Evolutionary conservation across 2,329 filamentous ascomycete genomes (phyloP), one percentile per base, ranked within the genome.

Genomic region (Paecilomyces dactylethromorphus): DNA sequence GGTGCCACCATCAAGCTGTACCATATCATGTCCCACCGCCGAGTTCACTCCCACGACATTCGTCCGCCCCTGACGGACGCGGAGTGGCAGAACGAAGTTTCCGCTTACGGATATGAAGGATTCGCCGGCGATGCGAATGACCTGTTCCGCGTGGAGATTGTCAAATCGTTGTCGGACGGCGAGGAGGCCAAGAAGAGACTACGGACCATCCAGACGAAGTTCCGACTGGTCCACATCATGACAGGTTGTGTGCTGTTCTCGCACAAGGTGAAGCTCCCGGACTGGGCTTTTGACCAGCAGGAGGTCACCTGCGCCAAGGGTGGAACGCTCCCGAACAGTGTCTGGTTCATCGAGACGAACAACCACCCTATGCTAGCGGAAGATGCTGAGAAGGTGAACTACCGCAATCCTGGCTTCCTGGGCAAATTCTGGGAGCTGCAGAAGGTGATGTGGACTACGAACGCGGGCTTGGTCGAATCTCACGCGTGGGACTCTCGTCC

Each of bases 401-500:
- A 99, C 78, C 86, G 85, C 68, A 88, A 92, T 67, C 94, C 93
- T 13, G 92, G 93, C 29, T 99, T 99, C 84, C 87, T 99, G 62
- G 91, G 91, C 69, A 99, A 99, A 76, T 99, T 99, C 80, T 92
- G 89, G 86, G 94, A 99, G 78, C 83, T 99, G 52, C 92, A 99
- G 73, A 88, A 90, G 76, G 94, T 99, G 63, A 99, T 99, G 94
- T 99, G 94, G 94, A 92, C 84, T 68, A 99, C 94, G 35, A 99
- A 99, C 71, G 94, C 94, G 32, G 94, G 94, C 51, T 85, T 99
- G 54, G 91, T 94, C 26, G 94, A 99, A 70, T 96, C 92, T 18
- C 94, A 99, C 72, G 91, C 92, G 56, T 99, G 95, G 94, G 94
- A 99, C 74, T 97, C 94, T 53, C 90, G 94, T 53, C 94, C 94